Conservation (phyloP, 2,329 filamentous ascomycete genomes). For the Pyrenochaeta sp. region DNA sequence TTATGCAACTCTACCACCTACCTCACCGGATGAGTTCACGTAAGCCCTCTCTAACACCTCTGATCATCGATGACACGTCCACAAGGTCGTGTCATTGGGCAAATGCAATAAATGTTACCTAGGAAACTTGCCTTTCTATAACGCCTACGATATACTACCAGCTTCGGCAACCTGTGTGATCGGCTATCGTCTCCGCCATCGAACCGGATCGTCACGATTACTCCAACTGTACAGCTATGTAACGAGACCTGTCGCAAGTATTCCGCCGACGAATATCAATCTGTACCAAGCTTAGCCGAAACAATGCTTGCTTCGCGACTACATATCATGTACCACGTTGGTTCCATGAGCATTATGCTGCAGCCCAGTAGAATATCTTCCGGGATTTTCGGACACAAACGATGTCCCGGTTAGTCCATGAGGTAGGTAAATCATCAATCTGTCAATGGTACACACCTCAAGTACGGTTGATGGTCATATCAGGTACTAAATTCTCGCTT, state of each 20-base stretch:
- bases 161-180: not conserved
- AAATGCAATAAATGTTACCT: not conserved
- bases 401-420: not conserved
- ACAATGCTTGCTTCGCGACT: not conserved
- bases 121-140: not conserved
- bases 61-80: not conserved
- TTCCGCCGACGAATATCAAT: not conserved
- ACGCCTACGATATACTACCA: not conserved
- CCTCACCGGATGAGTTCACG: not conserved
- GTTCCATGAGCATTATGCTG: not conserved
- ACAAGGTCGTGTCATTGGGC: not conserved
- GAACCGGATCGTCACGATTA: conserved; percentile 30
- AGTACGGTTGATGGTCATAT: not conserved
- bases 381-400: not conserved
- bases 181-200: not conserved
- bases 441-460: not conserved
- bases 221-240: not conserved
- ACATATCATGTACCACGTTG: not conserved
- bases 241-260: not conserved
- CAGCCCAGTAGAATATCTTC: not conserved
- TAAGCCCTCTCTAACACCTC: not conserved
- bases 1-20: not conserved
- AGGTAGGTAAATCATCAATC: not conserved
- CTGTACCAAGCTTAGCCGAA: not conserved
- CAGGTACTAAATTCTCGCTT: not conserved